phyloP scores from a whole-genome alignment of 2,329 filamentous ascomycete genomes.

The Hirsutella minnesotensis region DNA sequence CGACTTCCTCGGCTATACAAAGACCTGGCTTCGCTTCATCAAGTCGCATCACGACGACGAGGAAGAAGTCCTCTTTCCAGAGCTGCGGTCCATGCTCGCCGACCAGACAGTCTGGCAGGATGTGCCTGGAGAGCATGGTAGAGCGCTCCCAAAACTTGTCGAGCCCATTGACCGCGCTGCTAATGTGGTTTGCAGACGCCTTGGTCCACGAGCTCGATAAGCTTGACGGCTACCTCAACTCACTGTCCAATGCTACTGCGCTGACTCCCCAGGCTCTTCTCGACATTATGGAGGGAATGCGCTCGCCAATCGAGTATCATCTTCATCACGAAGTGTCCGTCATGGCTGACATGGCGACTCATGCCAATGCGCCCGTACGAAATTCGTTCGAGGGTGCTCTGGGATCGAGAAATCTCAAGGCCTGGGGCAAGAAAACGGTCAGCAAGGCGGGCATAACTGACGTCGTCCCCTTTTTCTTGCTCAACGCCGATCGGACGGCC shows the following conservation, averaged over 20 bases:
- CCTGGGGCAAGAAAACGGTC: conserved; percentile 52
- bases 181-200: too few species aligned
- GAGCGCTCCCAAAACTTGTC: conserved; percentile 4
- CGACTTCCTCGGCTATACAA: conserved; percentile 45
- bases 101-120: conserved; percentile 38
- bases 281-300: conserved; percentile 38
- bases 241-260: conserved; percentile 25
- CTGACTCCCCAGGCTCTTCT: conserved; percentile 33
- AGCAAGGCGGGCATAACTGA: conserved; percentile 46
- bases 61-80: conserved; percentile 42
- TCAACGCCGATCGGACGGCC: conserved; percentile 47
- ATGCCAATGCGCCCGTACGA: conserved; percentile 37
- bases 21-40: conserved; percentile 48
- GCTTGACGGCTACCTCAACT: conserved; percentile 39
- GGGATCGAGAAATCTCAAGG: conserved; percentile 41
- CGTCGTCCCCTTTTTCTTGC: conserved; percentile 51
- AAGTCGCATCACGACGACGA: conserved; percentile 50
- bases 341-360: conserved; percentile 35
- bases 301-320: conserved; percentile 37
- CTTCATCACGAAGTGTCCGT: conserved; percentile 43
- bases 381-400: conserved; percentile 30
- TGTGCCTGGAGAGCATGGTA: conserved; percentile 45
- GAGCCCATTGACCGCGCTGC: too few species aligned
- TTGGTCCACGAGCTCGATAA: conserved; percentile 39
- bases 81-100: conserved; percentile 37